Evolutionary conservation across 805 yeast genomes (phyloP), one percentile per base, ranked within the genome.

Genomic region (Kuraishia ogatae): DNA sequence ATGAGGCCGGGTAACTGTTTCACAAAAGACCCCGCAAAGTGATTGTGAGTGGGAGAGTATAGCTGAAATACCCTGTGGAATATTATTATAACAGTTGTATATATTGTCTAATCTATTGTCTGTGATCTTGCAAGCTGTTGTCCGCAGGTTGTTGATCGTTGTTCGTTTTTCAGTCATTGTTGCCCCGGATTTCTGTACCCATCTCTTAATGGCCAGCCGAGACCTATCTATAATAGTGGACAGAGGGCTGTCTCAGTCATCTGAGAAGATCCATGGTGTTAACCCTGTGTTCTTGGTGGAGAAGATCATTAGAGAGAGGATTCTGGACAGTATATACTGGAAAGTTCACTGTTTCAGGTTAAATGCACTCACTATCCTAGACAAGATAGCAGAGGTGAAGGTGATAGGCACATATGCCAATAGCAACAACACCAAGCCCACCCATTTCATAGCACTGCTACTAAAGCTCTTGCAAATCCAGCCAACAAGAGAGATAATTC

Each of bases 381-480:
- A 84, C 57, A 66, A 75, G 46, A 75, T 76, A 0, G 73, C 73
- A 1, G 70, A 70, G 6, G 57, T 83, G 6, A 64, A 75, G 10
- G 73, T 73, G 52, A 67, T 89, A 3, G 93, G 89, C 0, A 65
- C 71, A 1, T 70, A 70, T 56, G 54, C 61, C 1, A 67, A 69
- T 50, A 46, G 52, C 13, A 61, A 78, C 53, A 71, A 75, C 17
- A 82, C 82, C 35, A 69, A 81, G 57, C 94, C 96, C 0, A 74
- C 87, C 19, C 85, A 84, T 15, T 90, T 89, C 61, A 65, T 89
- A n/a, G 84, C 96, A 63, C 75, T 96, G 50, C 67, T 90, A 39
- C 81, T 89, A 63, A 83, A 93, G 59, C 66, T 93, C 56, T 73
- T 92, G 3, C 96, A 93, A 66, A 68, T 94, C 19, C 82, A 82